Conservation (phyloP, 805 yeast genomes). For the Grigorovia jiainica region DNA sequence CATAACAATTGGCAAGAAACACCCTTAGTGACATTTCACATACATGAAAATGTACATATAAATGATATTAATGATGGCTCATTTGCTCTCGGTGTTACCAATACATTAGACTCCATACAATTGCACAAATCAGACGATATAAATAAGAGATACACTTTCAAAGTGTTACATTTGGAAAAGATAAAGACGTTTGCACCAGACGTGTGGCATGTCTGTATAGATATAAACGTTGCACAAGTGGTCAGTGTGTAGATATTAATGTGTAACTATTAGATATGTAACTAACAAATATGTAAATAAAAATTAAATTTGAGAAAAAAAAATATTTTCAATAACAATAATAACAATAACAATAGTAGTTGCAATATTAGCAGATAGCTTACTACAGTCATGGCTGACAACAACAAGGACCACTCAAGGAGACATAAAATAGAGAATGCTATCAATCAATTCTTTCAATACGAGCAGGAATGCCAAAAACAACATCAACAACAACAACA, state of each 20-base stretch:
- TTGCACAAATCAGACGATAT: no score
- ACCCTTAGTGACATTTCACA: conserved; percentile 37
- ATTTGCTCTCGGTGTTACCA: conserved; percentile 4
- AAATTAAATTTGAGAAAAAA: no score
- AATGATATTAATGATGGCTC: conserved; percentile 28
- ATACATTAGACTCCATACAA: conserved; percentile 1
- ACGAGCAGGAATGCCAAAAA: not conserved
- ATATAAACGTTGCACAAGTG: conserved; percentile 21
- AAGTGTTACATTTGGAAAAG: conserved; percentile 39
- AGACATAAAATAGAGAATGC: not conserved
- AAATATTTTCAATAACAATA: not conserved
- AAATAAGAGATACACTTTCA: not conserved
- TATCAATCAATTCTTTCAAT: not conserved
- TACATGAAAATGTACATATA: conserved; percentile 65
- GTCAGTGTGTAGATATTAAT: not conserved
- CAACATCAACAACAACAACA: not conserved
- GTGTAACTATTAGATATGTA: no score
- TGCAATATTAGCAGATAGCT: no score
- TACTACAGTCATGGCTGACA: no score
- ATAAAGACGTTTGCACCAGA: conserved; percentile 86
- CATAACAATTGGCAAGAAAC: conserved; percentile 9
- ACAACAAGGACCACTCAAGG: not conserved
- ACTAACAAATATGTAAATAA: no score
- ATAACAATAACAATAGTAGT: not conserved
- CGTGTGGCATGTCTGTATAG: conserved; percentile 66